Evolutionary conservation across 202 grass and related monocot genomes (phyloP).

Genomic region (Panicum virgatum): DNA sequence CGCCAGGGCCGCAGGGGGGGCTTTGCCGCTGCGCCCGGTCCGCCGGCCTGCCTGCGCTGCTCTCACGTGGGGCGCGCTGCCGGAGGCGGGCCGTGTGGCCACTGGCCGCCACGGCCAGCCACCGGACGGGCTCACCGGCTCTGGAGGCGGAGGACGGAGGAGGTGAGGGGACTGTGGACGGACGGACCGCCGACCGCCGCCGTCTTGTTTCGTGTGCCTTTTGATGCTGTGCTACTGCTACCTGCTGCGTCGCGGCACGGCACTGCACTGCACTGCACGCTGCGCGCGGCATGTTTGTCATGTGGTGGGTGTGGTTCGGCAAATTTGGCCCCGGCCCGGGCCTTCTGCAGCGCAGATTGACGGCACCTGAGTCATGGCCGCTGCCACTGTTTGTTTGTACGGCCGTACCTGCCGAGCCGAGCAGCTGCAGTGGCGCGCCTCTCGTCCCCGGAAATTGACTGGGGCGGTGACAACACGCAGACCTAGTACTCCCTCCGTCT

Average conservation of each 20-base stretch:
- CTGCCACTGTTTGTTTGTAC: background rate
- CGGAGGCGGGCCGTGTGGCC: no score
- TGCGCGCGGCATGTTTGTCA: background rate
- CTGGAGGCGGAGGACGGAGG: no score
- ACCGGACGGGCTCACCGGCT: no score
- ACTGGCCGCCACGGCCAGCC: no score
- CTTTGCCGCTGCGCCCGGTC: no score
- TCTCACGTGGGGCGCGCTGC: no score
- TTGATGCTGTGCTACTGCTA: background rate
- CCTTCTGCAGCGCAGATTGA: slow-evolving; percentile 1
- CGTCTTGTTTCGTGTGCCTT: slow-evolving; percentile 34
- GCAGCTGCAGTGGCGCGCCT: no score
- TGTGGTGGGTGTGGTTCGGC: background rate
- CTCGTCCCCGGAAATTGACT: background rate
- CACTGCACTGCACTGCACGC: background rate
- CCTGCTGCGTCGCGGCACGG: background rate
- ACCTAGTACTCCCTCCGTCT: no score
- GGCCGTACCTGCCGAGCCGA: background rate
- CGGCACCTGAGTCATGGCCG: slow-evolving; percentile 13
- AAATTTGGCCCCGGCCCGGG: background rate
- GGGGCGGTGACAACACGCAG: background rate
- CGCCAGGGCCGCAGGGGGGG: no score
- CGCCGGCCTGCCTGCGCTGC: no score
- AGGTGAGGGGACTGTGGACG: background rate
- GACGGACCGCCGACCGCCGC: background rate